phyloP scores from a whole-genome alignment of 1,139 yeast genomes.

The Hemisphaericaspora subhashii region DNA sequence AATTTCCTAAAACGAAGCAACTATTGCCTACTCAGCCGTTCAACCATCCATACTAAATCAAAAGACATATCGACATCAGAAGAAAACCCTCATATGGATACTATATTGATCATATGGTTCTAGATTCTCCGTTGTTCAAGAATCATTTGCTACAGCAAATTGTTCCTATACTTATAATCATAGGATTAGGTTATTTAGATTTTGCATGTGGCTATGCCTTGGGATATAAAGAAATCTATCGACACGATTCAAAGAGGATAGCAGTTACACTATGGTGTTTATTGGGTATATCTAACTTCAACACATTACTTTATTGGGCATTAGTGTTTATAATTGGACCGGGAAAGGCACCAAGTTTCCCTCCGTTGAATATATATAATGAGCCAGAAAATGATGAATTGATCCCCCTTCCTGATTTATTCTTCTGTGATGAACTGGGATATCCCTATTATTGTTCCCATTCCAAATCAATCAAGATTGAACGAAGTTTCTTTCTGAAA shows the following conservation, averaged over 20 bases:
- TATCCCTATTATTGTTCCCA: conserved; percentile 60
- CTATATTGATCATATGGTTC: not conserved
- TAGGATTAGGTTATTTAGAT: conserved; percentile 31
- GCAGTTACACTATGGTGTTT: conserved; percentile 40
- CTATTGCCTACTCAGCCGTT: no score
- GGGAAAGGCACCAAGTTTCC: conserved; percentile 27
- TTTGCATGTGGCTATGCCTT: conserved; percentile 35
- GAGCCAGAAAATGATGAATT: conserved; percentile 13
- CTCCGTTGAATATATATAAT: conserved; percentile 29
- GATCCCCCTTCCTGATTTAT: conserved; percentile 44
- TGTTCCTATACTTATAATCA: conserved; percentile 25
- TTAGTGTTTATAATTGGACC: conserved; percentile 32
- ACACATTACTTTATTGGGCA: conserved; percentile 33
- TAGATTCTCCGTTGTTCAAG: not conserved
- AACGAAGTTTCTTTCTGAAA: conserved; percentile 58
- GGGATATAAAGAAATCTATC: conserved; percentile 38
- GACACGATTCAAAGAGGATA: conserved; percentile 28
- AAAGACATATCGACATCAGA: no score
- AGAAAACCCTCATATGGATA: no score
- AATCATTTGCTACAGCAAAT: conserved; percentile 9
- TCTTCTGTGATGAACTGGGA: conserved; percentile 59
- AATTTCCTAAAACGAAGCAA: no score
- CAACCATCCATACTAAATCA: no score
- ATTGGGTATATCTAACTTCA: conserved; percentile 25
- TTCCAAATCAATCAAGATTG: conserved; percentile 53